Base-by-base conservation (phyloP, 305 asterid species). In the Solanum hybrid region DNA sequence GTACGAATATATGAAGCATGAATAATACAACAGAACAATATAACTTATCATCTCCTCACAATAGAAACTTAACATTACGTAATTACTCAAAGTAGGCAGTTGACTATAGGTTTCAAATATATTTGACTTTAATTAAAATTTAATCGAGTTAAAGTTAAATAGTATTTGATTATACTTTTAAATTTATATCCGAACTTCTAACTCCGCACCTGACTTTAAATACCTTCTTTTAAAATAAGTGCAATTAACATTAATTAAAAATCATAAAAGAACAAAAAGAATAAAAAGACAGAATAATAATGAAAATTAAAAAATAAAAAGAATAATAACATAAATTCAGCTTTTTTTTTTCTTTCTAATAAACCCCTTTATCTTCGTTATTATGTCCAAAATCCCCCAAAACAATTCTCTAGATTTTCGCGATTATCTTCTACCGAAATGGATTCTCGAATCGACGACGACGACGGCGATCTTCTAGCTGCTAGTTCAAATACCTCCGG, bases 401-500 rank as follows among this genome's bases (percentile, higher is more conserved):
- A 88, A 88, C 29, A 76, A 73, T 34, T 45, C 77, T 88, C 90
- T 77, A 70, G 72, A 81, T 51, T 57, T 85, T 89, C 90, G 89
- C 89, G 65, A 91, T 88, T 33, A 17, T 70, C 92, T 91, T 37
- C 70, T 0, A 87, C 89, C 17, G 33, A 88, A 65, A 92, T 91
- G 94, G 91, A 90, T 79, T 88, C 85, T 70, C 92, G 92, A 89
- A 87, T 89, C 88, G 90, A 75, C 15, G 92, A 90, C 57, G 92
- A 90, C 45, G 92, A 90, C 32, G 91, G 82, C 90, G 92, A 91
- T 82, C n/a, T 72, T 87, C 89, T 89, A 80, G 86, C 89, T 87
- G 38, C 92, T 36, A 57, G 91, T 84, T 26, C 87, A 39, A 32
- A 20, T 79, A 87, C 78, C 87, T 83, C 91, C 73, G 37, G 39